Evolutionary conservation across 768 basidiomycete genomes (phyloP), one percentile per base, ranked within the genome.

Genomic region (Cystofilobasidium macerans): DNA sequence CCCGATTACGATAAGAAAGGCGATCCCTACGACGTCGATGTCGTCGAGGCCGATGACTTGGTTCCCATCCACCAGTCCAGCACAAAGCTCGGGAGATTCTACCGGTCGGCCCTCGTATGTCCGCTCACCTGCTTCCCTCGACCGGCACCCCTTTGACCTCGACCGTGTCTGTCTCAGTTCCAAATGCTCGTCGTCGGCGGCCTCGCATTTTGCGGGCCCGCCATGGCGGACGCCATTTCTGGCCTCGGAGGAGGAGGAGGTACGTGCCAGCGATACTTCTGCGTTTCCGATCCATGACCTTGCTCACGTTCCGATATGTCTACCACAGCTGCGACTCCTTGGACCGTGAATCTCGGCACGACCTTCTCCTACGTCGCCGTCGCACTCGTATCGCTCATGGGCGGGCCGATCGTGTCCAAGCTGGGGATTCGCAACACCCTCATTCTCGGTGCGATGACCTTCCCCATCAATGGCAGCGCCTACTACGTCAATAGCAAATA

Each of bases 401-500:
- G 57, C 3, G 57, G 57, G 18, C 57, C 57, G 8, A 57, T 57
- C 11, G 33, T 57, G n/a, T 7, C 32, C 26, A 57, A 3, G 4
- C 5, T 57, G 3, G 57, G 57, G 5, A 8, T 57, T 9, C 32
- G 57, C 4, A 28, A 33, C 22, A 32, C 33, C 8, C n/a, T 33
- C 20, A 33, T 57, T 24, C 32, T 57, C 57, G 57, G 57, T 11
- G 57, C 57, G 6, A 35, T 40, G 36, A 57, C 57, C 32, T 35
- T 57, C 32, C 33, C 57, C 12, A 57, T 57, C 32, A 57, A 33
- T 24, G 57, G 57, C 8, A 28, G 26, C 32, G 3, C 57, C 7
- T 57, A 57, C 57, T 57, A 57, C 57, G 57, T 57, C 57, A 57
- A 57, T 32, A 7, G 26, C 35, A 14, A 18, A 32, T 57, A 57